Percentiles rank a stretch among this genome's conserved stretches.
phyloP scores from a whole-genome alignment of 257 asterid species.

The Ajuga chamaepitys region DNA sequence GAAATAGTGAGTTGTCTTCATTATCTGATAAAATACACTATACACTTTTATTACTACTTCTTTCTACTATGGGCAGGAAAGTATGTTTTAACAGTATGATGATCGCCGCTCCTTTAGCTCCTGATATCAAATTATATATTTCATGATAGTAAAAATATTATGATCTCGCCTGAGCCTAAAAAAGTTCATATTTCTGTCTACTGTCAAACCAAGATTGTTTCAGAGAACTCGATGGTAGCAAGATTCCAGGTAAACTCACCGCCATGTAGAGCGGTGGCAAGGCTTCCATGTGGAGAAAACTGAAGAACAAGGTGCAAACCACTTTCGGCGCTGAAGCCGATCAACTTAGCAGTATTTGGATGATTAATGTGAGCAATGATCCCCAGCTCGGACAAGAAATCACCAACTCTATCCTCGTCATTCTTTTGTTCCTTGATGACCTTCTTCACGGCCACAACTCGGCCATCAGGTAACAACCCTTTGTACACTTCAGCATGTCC shows the following conservation, averaged over 20 bases:
- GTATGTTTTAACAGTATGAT: no score
- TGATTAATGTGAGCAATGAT: conserved; percentile 89
- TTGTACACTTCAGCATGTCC: conserved; percentile 94
- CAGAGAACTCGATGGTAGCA: background rate
- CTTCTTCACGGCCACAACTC: conserved; percentile 82
- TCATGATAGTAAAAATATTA: background rate
- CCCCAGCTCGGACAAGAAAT: conserved; percentile 85
- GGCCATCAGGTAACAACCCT: conserved; percentile 71
- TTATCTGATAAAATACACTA: conserved; percentile 20
- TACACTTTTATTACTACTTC: no score
- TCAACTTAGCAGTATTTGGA: conserved; percentile 66
- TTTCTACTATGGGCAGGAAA: no score
- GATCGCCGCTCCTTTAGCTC: no score
- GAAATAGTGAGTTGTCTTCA: conserved; percentile 18
- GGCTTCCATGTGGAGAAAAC: conserved; percentile 70
- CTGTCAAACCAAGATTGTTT: background rate
- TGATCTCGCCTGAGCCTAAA: background rate
- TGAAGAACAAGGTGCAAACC: conserved; percentile 85
- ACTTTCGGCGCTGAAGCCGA: conserved; percentile 72
- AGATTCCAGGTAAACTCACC: conserved; percentile 12
- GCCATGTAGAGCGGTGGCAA: conserved; percentile 67
- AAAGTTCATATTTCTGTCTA: background rate
- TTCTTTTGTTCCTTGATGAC: conserved; percentile 51
- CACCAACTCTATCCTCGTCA: conserved; percentile 74
- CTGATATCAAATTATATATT: no score